These are phyloP conservation scores for Puya raimondii DNA, from an alignment of 176 grass and related monocot species.

Conservation along the genomic window DNA sequence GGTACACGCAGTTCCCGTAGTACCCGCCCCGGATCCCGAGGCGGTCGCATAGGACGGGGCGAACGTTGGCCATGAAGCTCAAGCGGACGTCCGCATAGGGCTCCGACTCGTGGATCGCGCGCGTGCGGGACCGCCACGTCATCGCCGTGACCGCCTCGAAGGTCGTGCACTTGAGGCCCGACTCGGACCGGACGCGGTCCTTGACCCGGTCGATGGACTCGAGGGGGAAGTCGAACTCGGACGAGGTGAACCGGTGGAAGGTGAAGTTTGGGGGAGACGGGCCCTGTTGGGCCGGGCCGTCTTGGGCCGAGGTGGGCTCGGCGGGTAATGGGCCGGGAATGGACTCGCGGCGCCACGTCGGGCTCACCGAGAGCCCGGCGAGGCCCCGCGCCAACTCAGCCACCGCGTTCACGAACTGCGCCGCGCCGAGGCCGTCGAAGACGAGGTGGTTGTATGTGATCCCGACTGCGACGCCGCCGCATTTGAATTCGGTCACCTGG, in stretches of 20 bases:
- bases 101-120: neutral
- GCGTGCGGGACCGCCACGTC: constrained; percentile 31
- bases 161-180: neutral
- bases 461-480: constrained; percentile 23
- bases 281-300: neutral
- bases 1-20: constrained; percentile 33
- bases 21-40: constrained; percentile 10
- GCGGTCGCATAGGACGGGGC: neutral
- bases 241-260: neutral
- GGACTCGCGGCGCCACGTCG: constrained; percentile 7
- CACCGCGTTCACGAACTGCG: constrained; percentile 25
- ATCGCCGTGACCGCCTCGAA: constrained; percentile 24
- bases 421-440: constrained; percentile 14
- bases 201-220: constrained; percentile 20
- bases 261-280: neutral
- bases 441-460: constrained; percentile 16
- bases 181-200: neutral
- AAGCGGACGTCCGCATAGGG: constrained; percentile 1
- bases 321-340: constrained; percentile 7
- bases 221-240: constrained; percentile 6
- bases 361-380: neutral
- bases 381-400: constrained; percentile 16
- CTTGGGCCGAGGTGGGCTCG: neutral
- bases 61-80: constrained; percentile 25
- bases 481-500: constrained; percentile 31